A percentile compares a stretch with the other conserved stretches of the same genome.
These are phyloP conservation scores for Penicillium soppii DNA, from an alignment of 495 filamentous ascomycete genomes.

Conservation along the genomic window DNA sequence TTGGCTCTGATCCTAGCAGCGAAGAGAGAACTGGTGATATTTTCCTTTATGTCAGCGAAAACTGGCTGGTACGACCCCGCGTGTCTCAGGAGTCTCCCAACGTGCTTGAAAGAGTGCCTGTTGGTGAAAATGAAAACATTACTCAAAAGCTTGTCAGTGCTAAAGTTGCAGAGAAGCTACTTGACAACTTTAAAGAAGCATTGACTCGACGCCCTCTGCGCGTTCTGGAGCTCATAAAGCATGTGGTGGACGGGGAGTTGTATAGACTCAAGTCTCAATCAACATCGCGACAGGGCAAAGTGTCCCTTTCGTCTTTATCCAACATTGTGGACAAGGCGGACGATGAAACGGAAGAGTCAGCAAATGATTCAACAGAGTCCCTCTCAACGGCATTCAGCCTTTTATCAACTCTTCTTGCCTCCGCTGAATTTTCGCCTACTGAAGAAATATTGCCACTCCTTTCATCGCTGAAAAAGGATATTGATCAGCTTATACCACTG, in stretches of 20 bases:
- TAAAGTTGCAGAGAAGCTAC: constrained; percentile 65
- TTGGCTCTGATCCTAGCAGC: constrained; percentile 49
- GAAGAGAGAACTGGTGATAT: constrained; percentile 59
- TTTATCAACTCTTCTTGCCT: constrained; percentile 64
- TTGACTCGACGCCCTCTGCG: constrained; percentile 62
- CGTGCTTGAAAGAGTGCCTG: constrained; percentile 9
- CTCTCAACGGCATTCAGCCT: constrained; percentile 62
- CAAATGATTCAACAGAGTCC: constrained; percentile 51
- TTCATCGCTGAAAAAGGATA: constrained; percentile 48
- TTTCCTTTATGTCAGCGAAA: constrained; percentile 62
- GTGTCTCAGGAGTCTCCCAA: neutral
- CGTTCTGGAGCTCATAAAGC: constrained; percentile 60
- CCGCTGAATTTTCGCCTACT: constrained; percentile 57
- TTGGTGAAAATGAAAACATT: constrained; percentile 35
- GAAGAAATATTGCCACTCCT: constrained; percentile 45
- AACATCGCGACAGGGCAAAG: neutral
- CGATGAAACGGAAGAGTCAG: constrained; percentile 13
- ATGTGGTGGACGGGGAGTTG: constrained; percentile 52
- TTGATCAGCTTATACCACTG: constrained; percentile 42
- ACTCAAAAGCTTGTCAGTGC: constrained; percentile 55
- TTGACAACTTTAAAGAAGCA: constrained; percentile 64
- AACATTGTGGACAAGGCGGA: constrained; percentile 30
- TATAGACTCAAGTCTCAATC: constrained; percentile 10
- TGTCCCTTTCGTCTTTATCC: constrained; percentile 39
- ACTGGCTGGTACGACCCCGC: constrained; percentile 52